A percentile compares a stretch with the other conserved stretches of the same genome.
These are phyloP conservation scores for Phlebiopsis flavidoalba DNA, from an alignment of 768 basidiomycete species.

Conservation along the genomic window DNA sequence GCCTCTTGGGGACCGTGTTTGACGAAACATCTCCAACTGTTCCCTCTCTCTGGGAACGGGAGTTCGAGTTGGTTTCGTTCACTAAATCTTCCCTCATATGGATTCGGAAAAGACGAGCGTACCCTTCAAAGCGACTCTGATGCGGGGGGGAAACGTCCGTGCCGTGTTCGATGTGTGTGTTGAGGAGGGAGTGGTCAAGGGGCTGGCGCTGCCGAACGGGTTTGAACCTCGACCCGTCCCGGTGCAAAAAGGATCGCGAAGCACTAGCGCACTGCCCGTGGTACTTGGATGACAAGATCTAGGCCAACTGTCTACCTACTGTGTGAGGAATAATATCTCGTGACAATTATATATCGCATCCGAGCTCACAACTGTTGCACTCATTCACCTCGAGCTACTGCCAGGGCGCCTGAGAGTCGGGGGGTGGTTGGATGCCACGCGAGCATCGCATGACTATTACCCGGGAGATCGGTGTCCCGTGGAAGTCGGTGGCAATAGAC, in stretches of 20 bases:
- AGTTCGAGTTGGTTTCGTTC: not conserved
- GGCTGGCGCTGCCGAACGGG: not conserved
- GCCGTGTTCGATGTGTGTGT: not conserved
- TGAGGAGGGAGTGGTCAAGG: not conserved
- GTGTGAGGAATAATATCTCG: too few species aligned
- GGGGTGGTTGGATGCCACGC: too few species aligned
- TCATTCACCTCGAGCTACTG: too few species aligned
- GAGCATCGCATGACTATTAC: too few species aligned
- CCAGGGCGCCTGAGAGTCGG: too few species aligned
- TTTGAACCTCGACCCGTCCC: not conserved
- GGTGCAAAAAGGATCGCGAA: not conserved
- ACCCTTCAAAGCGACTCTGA: not conserved
- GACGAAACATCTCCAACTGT: not conserved
- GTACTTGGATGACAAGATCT: not conserved
- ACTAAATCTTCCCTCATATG: not conserved
- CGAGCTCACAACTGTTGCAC: too few species aligned
- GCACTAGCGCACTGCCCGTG: not conserved
- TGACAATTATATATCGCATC: too few species aligned
- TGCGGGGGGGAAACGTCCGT: not conserved
- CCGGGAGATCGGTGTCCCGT: too few species aligned
- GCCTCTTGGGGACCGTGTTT: not conserved
- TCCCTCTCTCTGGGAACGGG: not conserved
- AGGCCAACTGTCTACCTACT: not conserved
- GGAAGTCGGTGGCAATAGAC: too few species aligned
- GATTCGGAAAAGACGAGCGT: not conserved